These are phyloP conservation scores for Aureobasidium namibiae DNA, from an alignment of 2,329 filamentous ascomycete species.

Conservation along the genomic window DNA sequence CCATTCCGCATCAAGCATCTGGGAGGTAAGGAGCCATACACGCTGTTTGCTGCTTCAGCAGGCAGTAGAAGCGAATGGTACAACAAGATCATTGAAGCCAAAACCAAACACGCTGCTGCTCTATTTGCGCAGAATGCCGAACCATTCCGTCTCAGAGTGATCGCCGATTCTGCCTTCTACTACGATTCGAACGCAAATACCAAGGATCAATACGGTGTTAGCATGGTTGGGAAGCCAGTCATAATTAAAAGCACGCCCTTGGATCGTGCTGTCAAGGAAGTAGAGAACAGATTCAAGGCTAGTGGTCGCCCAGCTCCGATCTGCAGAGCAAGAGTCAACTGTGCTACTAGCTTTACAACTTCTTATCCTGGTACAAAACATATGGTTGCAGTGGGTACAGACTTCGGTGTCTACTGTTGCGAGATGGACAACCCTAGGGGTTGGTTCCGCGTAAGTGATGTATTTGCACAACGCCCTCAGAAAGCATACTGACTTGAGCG, in stretches of 20 bases:
- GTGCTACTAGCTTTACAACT: slow-evolving; percentile 77
- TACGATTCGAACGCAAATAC: slow-evolving; percentile 56
- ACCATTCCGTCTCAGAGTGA: slow-evolving; percentile 82
- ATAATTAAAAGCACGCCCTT: slow-evolving; percentile 85
- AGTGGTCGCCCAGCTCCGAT: slow-evolving; percentile 66
- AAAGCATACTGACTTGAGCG: slow-evolving; percentile 24
- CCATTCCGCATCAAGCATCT: slow-evolving; percentile 95
- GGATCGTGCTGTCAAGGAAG: slow-evolving; percentile 80
- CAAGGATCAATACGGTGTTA: slow-evolving; percentile 32
- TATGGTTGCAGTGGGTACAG: slow-evolving; percentile 89
- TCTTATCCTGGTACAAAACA: slow-evolving; percentile 61
- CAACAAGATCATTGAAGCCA: slow-evolving; percentile 85
- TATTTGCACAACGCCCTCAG: slow-evolving; percentile 14
- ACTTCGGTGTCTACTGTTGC: slow-evolving; percentile 86
- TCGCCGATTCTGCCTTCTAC: slow-evolving; percentile 86
- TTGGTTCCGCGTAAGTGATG: slow-evolving; percentile 67
- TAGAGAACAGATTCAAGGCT: slow-evolving; percentile 64
- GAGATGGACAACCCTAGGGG: slow-evolving; percentile 83
- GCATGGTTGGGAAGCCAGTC: slow-evolving; percentile 50
- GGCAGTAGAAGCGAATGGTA: slow-evolving; percentile 82
- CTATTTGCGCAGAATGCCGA: slow-evolving; percentile 89
- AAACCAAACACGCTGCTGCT: slow-evolving; percentile 84
- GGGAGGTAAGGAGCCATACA: slow-evolving; percentile 78
- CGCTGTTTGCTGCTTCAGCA: slow-evolving; percentile 71
- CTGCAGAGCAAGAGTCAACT: slow-evolving; percentile 82